A percentile compares a stretch with the other conserved stretches of the same genome.
These are phyloP conservation scores for Penicillium hordei DNA, from an alignment of 2,329 filamentous ascomycete genomes.

Conservation along the genomic window DNA sequence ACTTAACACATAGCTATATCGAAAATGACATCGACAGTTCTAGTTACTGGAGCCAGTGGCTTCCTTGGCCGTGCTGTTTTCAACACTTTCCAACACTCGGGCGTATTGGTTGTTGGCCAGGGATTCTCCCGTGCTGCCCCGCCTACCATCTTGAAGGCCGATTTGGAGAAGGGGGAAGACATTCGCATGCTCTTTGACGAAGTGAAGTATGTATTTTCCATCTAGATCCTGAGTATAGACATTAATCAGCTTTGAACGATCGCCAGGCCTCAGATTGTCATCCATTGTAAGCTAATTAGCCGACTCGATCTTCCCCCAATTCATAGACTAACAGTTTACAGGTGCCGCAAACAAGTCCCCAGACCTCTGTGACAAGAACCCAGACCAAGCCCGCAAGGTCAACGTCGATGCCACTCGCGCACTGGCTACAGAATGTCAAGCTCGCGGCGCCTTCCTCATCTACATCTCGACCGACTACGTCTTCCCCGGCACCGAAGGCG, in stretches of 20 bases:
- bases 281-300: slow-evolving; percentile 65
- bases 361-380: slow-evolving; percentile 79
- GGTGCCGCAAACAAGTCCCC: slow-evolving; percentile 86
- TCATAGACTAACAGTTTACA: slow-evolving; percentile 36
- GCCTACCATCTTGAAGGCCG: slow-evolving; percentile 61
- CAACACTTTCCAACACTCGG: slow-evolving; percentile 64
- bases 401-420: slow-evolving; percentile 70
- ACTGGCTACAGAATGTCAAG: slow-evolving; percentile 66
- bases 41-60: slow-evolving; percentile 83
- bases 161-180: slow-evolving; percentile 49
- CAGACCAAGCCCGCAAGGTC: slow-evolving; percentile 68
- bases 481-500: slow-evolving; percentile 74
- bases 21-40: slow-evolving; percentile 54
- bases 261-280: slow-evolving; percentile 68
- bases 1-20: neutral
- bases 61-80: slow-evolving; percentile 78
- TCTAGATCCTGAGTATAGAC: neutral
- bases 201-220: slow-evolving; percentile 47
- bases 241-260: slow-evolving; percentile 3
- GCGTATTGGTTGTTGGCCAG: slow-evolving; percentile 71
- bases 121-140: slow-evolving; percentile 73
- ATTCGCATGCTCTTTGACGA: slow-evolving; percentile 52
- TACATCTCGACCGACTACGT: slow-evolving; percentile 74
- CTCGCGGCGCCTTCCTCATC: slow-evolving; percentile 54
- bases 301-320: neutral